Percentiles rank a stretch among this genome's conserved stretches.
These are phyloP conservation scores for Leccinum fibrillosum DNA, from an alignment of 768 basidiomycete genomes.

Conservation along the genomic window DNA sequence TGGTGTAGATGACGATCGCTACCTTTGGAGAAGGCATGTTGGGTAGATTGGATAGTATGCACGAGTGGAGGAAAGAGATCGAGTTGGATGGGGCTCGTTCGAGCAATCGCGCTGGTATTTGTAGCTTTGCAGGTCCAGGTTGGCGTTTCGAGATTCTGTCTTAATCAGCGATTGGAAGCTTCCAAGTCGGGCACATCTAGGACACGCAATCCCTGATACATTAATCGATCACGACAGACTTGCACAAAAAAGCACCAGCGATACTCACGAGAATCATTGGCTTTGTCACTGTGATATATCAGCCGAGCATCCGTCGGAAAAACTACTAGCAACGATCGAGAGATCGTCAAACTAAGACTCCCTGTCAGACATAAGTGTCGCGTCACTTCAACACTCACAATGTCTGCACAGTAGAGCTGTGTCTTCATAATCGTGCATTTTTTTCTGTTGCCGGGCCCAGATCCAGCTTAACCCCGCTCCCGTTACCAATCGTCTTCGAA, in stretches of 20 bases:
- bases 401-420: background rate
- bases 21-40: conserved; percentile 49
- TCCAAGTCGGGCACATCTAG: conserved; percentile 8
- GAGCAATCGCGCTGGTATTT: conserved; percentile 10
- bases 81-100: background rate
- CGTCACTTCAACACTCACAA: background rate
- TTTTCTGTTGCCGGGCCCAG: too few species aligned
- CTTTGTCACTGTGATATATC: background rate
- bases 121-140: background rate
- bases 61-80: background rate
- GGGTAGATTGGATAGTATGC: background rate
- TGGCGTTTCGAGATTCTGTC: conserved; percentile 1
- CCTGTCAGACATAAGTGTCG: background rate
- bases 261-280: conserved; percentile 16
- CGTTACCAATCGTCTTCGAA: background rate
- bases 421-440: background rate
- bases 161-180: background rate
- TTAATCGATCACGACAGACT: background rate
- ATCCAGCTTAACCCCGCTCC: background rate
- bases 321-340: background rate
- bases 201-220: conserved; percentile 7
- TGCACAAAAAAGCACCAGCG: conserved; percentile 8
- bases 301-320: background rate
- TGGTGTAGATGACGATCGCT: conserved; percentile 70
- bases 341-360: background rate